Base-by-base conservation (phyloP, 352 stramenopile genomes). In the Phytophthora ramorum region DNA sequence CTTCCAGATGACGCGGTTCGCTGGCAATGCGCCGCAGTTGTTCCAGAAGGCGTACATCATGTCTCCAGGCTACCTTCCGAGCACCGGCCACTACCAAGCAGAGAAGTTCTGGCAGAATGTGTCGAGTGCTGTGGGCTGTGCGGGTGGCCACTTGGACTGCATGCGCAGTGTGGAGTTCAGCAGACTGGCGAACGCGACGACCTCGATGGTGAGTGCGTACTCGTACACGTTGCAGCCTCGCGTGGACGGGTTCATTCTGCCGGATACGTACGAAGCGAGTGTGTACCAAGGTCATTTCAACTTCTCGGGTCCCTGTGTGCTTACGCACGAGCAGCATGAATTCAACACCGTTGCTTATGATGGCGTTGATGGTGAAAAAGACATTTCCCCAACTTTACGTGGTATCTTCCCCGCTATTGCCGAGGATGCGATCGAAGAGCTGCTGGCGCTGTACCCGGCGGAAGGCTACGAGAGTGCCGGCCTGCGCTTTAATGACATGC, bases 21-120 rank as follows among this genome's bases (percentile, higher is more conserved):
- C 58, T 7, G 66, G 66, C 10, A 69, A 61, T 9, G 59, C 66
- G 3, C 46, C 41, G 40, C 49, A 63, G 22, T 46, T 74, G 6
- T 74, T 74, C 49, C 22, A 70, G 7, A 74, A 74, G 50, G 66
- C 66, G 8, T 74, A 67, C 60, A 22, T 74, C 16, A 69, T 70
- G 66, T 74, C 66, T 0, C 43, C 60, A 9, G 66, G 60, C 7
- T 70, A 63, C 30, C 35, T 74, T 1, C 60, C 66, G 0, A 51
- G 66, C 8, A 60, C 66, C 1, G 66, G 66, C 10, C 66, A 74
- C 44, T 49, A 74, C 37, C 60, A 66, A 22, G 55, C 9, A 6
- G 60, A 74, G 38, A 41, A 62, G 44, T 71, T 71, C 55, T 75
- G 66, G 66, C 66, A 67, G 56, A 71, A 71, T 8, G 61, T 75